These are phyloP conservation scores for Penicillium sp. DNA, from an alignment of 2,329 filamentous ascomycete species.

Conservation along the genomic window DNA sequence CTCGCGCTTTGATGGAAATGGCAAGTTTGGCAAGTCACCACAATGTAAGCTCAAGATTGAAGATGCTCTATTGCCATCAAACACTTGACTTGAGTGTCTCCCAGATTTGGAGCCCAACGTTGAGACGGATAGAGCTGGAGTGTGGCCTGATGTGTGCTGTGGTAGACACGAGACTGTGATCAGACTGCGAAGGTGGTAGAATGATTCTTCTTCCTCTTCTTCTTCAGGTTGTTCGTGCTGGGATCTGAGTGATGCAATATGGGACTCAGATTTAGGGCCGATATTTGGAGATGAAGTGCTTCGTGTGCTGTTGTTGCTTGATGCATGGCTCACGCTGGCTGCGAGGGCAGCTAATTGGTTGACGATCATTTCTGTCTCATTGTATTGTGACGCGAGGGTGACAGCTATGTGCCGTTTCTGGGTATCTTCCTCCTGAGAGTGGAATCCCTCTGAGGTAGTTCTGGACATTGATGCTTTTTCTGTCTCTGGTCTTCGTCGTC, in stretches of 20 bases:
- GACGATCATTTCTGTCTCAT: constrained; percentile 14
- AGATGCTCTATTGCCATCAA: constrained; percentile 18
- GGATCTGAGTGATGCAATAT: too few species aligned
- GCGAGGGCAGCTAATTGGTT: constrained; percentile 15
- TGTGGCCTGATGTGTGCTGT: constrained; percentile 1
- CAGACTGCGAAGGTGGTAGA: constrained; percentile 21
- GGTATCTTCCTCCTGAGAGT: not conserved
- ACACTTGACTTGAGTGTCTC: not conserved
- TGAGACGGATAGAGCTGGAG: not conserved
- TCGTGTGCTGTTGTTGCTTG: not conserved
- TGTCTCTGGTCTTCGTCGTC: not conserved
- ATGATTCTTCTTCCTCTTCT: constrained; percentile 17
- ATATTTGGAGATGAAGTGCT: not conserved
- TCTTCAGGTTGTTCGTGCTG: not conserved
- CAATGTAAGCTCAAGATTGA: constrained; percentile 20
- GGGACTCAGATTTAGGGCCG: not conserved
- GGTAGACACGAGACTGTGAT: constrained; percentile 20
- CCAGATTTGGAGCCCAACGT: constrained; percentile 1
- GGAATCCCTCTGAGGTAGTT: not conserved
- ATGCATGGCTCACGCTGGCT: constrained; percentile 9
- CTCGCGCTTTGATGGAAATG: constrained; percentile 8
- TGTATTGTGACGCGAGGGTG: not conserved
- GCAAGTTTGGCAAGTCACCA: constrained; percentile 13
- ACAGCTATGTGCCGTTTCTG: not conserved
- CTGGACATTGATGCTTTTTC: not conserved